Evolutionary conservation across 1,284 basidiomycete genomes (phyloP).

Genomic region (Trichosporon coremiiforme): DNA sequence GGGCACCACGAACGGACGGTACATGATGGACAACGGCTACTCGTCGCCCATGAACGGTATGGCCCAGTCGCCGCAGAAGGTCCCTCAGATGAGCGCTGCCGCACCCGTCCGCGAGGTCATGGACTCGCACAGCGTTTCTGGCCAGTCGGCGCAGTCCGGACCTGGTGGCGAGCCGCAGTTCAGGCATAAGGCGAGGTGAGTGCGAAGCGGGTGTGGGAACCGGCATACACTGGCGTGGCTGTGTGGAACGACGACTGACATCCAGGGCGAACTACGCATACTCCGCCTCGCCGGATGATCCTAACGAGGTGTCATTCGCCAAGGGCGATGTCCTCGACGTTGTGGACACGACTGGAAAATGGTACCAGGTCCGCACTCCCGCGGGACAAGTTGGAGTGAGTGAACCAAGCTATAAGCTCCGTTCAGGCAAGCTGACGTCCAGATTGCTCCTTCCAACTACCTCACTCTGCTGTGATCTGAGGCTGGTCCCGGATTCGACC

Average conservation of each 20-base stretch:
- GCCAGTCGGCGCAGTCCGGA: constrained; percentile 4
- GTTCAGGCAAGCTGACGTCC: constrained; percentile 14
- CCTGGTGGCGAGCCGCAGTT: constrained; percentile 16
- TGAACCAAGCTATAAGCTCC: constrained; percentile 13
- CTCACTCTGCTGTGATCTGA: constrained; percentile 38
- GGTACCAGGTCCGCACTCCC: constrained; percentile 90
- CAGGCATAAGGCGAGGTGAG: constrained; percentile 31
- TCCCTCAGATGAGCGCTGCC: constrained; percentile 9
- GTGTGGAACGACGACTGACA: constrained; percentile 16
- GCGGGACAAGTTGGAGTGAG: constrained; percentile 74
- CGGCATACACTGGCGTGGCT: background rate
- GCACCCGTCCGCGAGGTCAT: constrained; percentile 10
- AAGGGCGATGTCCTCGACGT: constrained; percentile 96
- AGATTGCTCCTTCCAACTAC: constrained; percentile 55
- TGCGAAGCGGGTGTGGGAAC: constrained; percentile 16
- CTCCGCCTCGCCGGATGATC: constrained; percentile 87
- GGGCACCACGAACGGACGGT: constrained; percentile 32
- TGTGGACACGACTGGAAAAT: constrained; percentile 87
- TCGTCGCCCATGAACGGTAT: constrained; percentile 16
- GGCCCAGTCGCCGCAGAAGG: constrained; percentile 33
- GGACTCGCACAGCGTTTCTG: constrained; percentile 8
- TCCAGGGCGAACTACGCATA: constrained; percentile 62
- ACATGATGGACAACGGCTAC: constrained; percentile 25
- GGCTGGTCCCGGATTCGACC: constrained; percentile 6
- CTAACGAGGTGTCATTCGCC: constrained; percentile 90